phyloP scores from a whole-genome alignment of 192 early-diverging fungal species.

The Endogone sp. region DNA sequence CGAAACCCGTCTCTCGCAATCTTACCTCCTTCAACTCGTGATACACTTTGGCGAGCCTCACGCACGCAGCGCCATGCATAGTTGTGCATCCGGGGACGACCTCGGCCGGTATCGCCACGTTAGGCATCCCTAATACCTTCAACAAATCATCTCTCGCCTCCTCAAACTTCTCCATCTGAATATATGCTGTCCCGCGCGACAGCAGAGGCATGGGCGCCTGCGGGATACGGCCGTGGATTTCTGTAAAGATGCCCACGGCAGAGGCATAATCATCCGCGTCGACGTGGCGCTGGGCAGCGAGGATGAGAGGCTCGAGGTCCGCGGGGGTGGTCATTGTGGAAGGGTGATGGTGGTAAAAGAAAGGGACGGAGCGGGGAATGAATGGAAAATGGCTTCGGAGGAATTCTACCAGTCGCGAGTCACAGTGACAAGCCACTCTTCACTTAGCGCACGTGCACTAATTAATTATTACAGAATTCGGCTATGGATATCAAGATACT shows the following conservation, averaged over 20 bases:
- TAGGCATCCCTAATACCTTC: constrained; percentile 3
- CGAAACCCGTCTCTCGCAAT: too few species aligned
- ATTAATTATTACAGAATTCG: too few species aligned
- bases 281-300: neutral
- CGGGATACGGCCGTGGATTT: neutral
- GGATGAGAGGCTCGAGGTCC: neutral
- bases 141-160: neutral
- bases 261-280: neutral
- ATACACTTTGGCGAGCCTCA: constrained; percentile 1
- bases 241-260: neutral
- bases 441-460: too few species aligned
- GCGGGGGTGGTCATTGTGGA: too few species aligned
- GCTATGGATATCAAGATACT: too few species aligned
- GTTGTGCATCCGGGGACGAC: neutral
- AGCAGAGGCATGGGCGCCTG: neutral
- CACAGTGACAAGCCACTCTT: too few species aligned
- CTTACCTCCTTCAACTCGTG: neutral
- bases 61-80: neutral
- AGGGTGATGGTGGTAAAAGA: too few species aligned
- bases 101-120: neutral
- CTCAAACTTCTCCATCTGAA: neutral
- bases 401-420: too few species aligned
- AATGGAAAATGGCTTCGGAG: too few species aligned
- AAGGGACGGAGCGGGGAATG: too few species aligned
- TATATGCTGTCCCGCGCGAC: neutral